Evolutionary conservation across 1,284 basidiomycete species (phyloP), one percentile per base, ranked within the genome.

Genomic region (Wallemia ichthyophaga): DNA sequence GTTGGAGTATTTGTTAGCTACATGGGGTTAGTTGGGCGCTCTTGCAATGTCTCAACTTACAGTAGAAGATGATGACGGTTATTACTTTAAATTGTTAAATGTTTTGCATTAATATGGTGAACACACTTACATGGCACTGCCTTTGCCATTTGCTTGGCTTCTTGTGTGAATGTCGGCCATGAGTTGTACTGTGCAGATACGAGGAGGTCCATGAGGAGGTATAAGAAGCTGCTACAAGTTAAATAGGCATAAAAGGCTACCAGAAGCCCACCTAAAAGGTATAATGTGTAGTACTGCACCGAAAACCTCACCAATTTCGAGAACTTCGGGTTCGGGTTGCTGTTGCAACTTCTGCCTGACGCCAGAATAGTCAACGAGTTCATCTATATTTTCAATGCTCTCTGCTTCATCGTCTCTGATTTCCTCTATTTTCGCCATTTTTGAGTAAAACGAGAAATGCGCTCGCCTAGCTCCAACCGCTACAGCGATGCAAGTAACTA

Each of bases 181-280:
- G 5, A 17, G 55, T 27, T 27, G 55, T 56, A 56, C 55, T 56
- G 55, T 5, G 27, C 25, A 11, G 25, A 26, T 3, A 56, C 55
- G 55, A 56, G 55, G 25, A 56, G 55, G 55, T 56, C 55, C 55
- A 56, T 56, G 55, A 56, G 55, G 25, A 56, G 55, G n/a, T 56
- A 56, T 27, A 56, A 24, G 27, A 56, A 56, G 25, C 55, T 56
- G 24, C 15, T 13, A 24, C 7, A 9, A 9, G 55, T 25, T 56
- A 56, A n/a, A 25, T 48, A 21, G 11, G n/a, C n/a, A 21, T 21
- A 48, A 5, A 19, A 13, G n/a, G 5, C 13, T 13, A 13, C n/a
- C 5, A 21, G 5, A 21, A 11, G n/a, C 55, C 2, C 24, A 56
- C 55, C 25, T 26, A 24, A 56, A 56, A 7, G 55, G 55, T 25